Evolutionary conservation across 768 basidiomycete genomes (phyloP), one percentile per base, ranked within the genome.

Genomic region (Naganishia onofrii): DNA sequence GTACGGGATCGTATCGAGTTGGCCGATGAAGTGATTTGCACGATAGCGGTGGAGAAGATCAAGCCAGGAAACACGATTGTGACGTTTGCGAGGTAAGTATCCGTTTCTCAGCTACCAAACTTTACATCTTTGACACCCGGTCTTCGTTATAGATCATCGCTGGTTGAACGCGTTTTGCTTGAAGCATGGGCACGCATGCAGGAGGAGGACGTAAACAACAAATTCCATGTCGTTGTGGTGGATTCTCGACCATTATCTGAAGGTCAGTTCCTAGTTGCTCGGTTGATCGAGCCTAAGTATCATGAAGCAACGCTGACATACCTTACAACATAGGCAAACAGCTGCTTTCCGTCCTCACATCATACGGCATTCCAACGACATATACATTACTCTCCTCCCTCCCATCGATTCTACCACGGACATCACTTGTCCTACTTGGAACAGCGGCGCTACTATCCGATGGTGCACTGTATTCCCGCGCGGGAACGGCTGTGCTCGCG

Each of bases 221-320:
- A 88, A 72, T 96, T 99, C 78, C 91, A 90, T 0, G 94, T 96
- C 21, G 88, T 97, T 52, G 87, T 96, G 10, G 89, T 97, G 13
- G 96, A 99, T 79, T 94, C 94, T n/a, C 85, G 91, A 66, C 96
- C 96, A 2, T 85, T 98, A 74, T 84, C 92, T 17, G 96, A 99
- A 86, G 95, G 93, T 83, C 34, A 66, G 80, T 72, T 6, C 38
- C 15, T 13, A 38, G 7, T 34, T 31, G 54, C 26, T 23, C 26
- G 38, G 12, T 58, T 10, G 23, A 23, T 38, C 46, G 38, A 38
- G 26, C 23, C 21, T n/a, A n/a, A n/a, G n/a, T n/a, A n/a, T n/a
- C n/a, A n/a, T n/a, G 36, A 17, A 44, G 28, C 42, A 17, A 29
- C 54, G 5, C 15, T 42, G 7, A 42, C 42, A 7, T 17, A 10